Evolutionary conservation across 2,329 filamentous ascomycete genomes (phyloP).

Genomic region (Apiospora aurea): DNA sequence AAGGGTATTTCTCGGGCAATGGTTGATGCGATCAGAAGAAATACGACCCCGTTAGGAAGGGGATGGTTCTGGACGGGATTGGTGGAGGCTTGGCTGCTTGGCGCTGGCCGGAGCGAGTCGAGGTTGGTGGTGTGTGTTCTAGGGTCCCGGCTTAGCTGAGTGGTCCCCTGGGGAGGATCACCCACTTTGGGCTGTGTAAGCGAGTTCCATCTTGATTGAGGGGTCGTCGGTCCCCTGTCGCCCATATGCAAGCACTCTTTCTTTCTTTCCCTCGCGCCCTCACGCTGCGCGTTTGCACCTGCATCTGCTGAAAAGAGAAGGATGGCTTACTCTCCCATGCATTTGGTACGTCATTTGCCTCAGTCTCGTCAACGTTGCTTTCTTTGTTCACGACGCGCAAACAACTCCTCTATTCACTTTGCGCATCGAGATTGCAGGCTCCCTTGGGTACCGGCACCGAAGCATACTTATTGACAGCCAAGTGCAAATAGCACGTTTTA

Average conservation of each 20-base stretch:
- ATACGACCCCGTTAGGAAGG: not conserved
- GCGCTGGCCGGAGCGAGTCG: not conserved
- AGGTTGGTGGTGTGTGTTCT: not conserved
- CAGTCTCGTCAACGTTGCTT: not conserved
- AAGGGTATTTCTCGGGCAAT: not conserved
- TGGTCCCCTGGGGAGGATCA: constrained; percentile 12
- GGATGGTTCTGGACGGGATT: not conserved
- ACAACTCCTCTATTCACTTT: not conserved
- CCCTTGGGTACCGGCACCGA: not conserved
- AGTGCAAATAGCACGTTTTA: not conserved
- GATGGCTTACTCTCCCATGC: not conserved
- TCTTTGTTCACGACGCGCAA: not conserved
- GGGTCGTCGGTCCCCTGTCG: not conserved
- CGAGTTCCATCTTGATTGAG: constrained; percentile 22
- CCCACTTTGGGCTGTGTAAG: constrained; percentile 10
- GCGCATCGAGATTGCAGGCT: not conserved
- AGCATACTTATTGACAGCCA: not conserved
- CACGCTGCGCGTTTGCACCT: not conserved
- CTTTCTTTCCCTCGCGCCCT: not conserved
- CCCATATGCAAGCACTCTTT: constrained; percentile 3
- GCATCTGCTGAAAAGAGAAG: not conserved
- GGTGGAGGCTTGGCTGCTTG: not conserved
- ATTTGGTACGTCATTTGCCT: constrained; percentile 8
- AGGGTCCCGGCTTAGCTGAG: constrained; percentile 10
- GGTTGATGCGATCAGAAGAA: not conserved